Evolutionary conservation across 2,329 filamentous ascomycete genomes (phyloP).

Genomic region (Cadophora luteo-olivacea): DNA sequence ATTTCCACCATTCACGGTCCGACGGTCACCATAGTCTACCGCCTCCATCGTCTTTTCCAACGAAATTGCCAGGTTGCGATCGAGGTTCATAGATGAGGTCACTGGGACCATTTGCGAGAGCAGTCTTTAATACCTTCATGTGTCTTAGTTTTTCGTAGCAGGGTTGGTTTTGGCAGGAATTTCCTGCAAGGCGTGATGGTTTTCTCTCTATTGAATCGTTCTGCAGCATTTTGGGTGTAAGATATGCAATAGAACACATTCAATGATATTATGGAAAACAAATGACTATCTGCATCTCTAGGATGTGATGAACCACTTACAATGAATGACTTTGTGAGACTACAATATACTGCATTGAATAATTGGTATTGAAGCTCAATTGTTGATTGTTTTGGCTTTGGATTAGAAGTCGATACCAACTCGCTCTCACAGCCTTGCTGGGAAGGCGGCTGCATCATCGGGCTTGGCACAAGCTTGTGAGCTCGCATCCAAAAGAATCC

Average conservation of each 20-base stretch:
- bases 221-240: constrained; percentile 46
- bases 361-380: background rate
- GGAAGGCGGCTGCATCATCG: constrained; percentile 25
- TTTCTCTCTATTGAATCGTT: constrained; percentile 42
- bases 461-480: constrained; percentile 28
- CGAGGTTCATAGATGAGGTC: constrained; percentile 34
- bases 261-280: constrained; percentile 25
- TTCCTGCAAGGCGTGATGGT: constrained; percentile 43
- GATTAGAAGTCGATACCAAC: background rate
- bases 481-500: constrained; percentile 30
- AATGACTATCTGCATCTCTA: background rate
- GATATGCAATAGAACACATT: constrained; percentile 47
- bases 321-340: background rate
- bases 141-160: constrained; percentile 39
- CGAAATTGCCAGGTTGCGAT: constrained; percentile 32
- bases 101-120: constrained; percentile 36
- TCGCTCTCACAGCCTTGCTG: constrained; percentile 29
- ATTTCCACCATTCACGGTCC: constrained; percentile 28
- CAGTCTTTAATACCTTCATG: constrained; percentile 45
- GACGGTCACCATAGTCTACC: constrained; percentile 28
- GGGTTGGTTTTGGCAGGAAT: constrained; percentile 39
- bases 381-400: background rate
- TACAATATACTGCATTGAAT: background rate
- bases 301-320: background rate
- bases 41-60: constrained; percentile 31